phyloP scores from a whole-genome alignment of 495 filamentous ascomycete species.

The Parmelia sp. region DNA sequence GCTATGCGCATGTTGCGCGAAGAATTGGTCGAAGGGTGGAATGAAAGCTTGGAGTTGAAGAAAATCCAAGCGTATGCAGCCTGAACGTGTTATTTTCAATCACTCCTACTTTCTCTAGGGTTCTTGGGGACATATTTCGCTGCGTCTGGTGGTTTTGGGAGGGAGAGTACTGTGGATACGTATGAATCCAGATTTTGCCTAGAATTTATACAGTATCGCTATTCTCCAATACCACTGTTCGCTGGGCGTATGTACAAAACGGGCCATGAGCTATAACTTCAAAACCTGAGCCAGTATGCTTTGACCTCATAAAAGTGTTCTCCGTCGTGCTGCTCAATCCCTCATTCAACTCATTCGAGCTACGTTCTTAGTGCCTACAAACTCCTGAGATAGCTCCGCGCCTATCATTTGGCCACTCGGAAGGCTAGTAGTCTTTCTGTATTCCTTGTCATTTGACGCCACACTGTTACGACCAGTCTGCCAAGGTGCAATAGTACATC shows the following conservation, averaged over 20 bases:
- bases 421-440: too few relatives aligned
- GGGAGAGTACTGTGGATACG: too few relatives aligned
- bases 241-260: background rate
- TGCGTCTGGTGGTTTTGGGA: too few relatives aligned
- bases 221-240: background rate
- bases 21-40: background rate
- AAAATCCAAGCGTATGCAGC: background rate
- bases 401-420: too few relatives aligned
- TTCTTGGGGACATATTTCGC: background rate
- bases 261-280: background rate
- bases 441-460: background rate
- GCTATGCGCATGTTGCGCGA: slow-evolving; percentile 62
- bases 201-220: background rate
- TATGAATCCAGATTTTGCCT: background rate
- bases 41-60: background rate
- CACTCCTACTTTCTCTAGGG: background rate
- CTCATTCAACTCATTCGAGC: too few relatives aligned
- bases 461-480: background rate
- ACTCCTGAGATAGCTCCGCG: too few relatives aligned
- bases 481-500: background rate
- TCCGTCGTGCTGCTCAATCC: background rate
- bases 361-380: too few relatives aligned
- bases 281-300: background rate
- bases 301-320: background rate
- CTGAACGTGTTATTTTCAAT: background rate